A percentile compares a stretch with the other conserved stretches of the same genome.
Evolutionary conservation across 495 filamentous ascomycete genomes (phyloP).

Genomic region (Podospora bellae-mahoneyi): DNA sequence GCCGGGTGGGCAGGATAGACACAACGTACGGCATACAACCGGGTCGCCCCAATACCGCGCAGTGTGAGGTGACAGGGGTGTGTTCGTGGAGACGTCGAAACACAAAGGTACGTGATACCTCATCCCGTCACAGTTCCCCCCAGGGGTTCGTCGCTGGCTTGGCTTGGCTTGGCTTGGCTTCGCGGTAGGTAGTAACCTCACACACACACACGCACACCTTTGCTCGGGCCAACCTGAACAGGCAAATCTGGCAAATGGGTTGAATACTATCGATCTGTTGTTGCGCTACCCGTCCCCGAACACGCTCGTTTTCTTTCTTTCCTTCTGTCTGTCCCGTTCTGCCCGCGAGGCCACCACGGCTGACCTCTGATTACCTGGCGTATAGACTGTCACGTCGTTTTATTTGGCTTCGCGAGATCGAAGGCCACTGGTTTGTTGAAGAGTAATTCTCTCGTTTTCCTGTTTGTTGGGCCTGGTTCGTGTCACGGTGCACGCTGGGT

Average conservation of each 20-base stretch:
- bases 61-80: constrained; percentile 13
- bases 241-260: constrained; percentile 31
- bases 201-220: constrained; percentile 17
- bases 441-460: constrained; percentile 21
- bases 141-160: constrained; percentile 22
- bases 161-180: constrained; percentile 28
- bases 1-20: constrained; percentile 9
- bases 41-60: constrained; percentile 4
- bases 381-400: constrained; percentile 18
- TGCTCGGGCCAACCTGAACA: constrained; percentile 26
- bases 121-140: not conserved
- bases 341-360: constrained; percentile 17
- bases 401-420: constrained; percentile 22
- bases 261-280: constrained; percentile 15
- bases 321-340: constrained; percentile 20
- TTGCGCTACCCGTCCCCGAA: constrained; percentile 11
- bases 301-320: constrained; percentile 18
- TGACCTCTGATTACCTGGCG: constrained; percentile 23
- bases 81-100: constrained; percentile 34
- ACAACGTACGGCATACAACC: not conserved
- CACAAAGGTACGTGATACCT: constrained; percentile 40
- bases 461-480: constrained; percentile 26
- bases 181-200: constrained; percentile 26
- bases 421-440: constrained; percentile 18
- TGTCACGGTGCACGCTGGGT: constrained; percentile 25